Conservation (phyloP, 495 filamentous ascomycete genomes). For the Aspergillus ostianus region DNA sequence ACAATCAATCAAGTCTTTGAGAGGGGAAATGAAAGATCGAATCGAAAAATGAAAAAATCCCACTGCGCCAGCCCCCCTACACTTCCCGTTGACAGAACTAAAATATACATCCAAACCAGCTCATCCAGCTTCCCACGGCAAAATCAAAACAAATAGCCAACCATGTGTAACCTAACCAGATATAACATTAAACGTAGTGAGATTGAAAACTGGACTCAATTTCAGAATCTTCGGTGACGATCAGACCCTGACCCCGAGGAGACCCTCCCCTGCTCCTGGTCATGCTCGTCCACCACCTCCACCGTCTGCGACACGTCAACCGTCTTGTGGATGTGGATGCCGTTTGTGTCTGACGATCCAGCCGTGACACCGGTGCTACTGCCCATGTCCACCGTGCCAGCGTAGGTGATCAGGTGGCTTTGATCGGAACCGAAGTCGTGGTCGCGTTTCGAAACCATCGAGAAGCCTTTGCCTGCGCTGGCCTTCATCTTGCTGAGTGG, state of each 20-base stretch:
- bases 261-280: not conserved
- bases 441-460: slow-evolving; percentile 16
- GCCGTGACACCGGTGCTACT: slow-evolving; percentile 13
- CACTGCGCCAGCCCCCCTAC: not conserved
- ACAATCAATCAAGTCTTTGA: not conserved
- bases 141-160: not conserved
- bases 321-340: slow-evolving; percentile 33
- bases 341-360: not conserved
- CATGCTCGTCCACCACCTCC: slow-evolving; percentile 21
- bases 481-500: slow-evolving; percentile 28
- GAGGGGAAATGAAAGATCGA: not conserved
- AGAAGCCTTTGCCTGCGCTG: slow-evolving; percentile 17
- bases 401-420: slow-evolving; percentile 36
- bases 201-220: not conserved
- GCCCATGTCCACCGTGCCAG: slow-evolving; percentile 26
- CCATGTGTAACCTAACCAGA: not conserved
- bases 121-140: not conserved
- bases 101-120: not conserved
- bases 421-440: slow-evolving; percentile 33
- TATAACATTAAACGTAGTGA: not conserved
- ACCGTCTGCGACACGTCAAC: slow-evolving; percentile 38
- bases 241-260: not conserved
- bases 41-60: not conserved
- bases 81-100: not conserved
- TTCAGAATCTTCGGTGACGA: not conserved